Evolutionary conservation across 1,284 basidiomycete genomes (phyloP).

Genomic region (Pholiota adiposa): DNA sequence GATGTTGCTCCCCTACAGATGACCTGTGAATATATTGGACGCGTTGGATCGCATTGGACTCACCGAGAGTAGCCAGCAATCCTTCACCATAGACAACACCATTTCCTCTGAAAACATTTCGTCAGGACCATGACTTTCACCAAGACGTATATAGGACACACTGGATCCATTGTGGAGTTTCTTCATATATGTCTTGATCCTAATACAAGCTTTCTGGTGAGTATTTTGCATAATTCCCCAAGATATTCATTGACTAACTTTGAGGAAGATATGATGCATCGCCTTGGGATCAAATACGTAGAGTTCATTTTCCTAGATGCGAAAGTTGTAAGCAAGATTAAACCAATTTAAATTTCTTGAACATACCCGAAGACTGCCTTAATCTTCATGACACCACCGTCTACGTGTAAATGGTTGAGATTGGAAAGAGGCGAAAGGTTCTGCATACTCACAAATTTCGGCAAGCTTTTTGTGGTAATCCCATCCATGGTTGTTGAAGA

Average conservation of each 20-base stretch:
- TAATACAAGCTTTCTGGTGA: conserved; percentile 10
- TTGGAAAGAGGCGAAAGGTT: not conserved
- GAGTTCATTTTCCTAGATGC: conserved; percentile 30
- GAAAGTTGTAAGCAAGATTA: not conserved
- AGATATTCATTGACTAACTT: conserved; percentile 23
- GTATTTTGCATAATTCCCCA: not conserved
- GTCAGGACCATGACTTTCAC: conserved; percentile 11
- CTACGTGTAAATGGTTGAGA: conserved; percentile 14
- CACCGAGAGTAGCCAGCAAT: conserved; percentile 17
- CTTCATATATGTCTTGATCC: conserved; percentile 34
- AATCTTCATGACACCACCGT: conserved; percentile 29
- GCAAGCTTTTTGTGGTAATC: conserved; percentile 31
- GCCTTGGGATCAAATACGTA: conserved; percentile 39
- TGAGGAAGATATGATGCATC: conserved; percentile 40
- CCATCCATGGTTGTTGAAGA: conserved; percentile 34
- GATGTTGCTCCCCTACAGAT: conserved; percentile 35
- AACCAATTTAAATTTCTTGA: not conserved
- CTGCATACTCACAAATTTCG: conserved; percentile 27
- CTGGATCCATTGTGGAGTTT: conserved; percentile 24
- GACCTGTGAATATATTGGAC: not conserved
- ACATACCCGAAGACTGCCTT: conserved; percentile 31
- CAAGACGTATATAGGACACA: conserved; percentile 21
- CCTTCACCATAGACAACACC: conserved; percentile 17
- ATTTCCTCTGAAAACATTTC: conserved; percentile 14
- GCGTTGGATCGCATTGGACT: not conserved